Percentiles rank a stretch among this genome's conserved stretches.
Evolutionary conservation across 495 filamentous ascomycete genomes (phyloP).

Genomic region (Penicillium lividum): DNA sequence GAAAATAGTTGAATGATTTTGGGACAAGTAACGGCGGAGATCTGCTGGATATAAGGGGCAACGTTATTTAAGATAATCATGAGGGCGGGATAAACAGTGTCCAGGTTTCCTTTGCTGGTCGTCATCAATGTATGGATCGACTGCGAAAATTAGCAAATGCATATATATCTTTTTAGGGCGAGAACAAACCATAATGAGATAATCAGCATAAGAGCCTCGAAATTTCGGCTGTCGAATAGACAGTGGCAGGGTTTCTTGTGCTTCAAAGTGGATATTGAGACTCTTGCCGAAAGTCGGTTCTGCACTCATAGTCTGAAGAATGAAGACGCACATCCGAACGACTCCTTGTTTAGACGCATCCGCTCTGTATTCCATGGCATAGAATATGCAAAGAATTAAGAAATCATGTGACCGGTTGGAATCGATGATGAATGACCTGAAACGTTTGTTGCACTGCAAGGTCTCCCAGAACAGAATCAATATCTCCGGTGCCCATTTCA

Average conservation of each 20-base stretch:
- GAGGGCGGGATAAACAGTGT: conserved; percentile 89
- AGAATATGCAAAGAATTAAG: conserved; percentile 85
- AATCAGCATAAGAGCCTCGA: conserved; percentile 90
- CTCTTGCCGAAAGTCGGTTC: conserved; percentile 89
- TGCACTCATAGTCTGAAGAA: conserved; percentile 91
- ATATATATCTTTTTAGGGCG: neutral
- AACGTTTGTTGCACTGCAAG: conserved; percentile 96
- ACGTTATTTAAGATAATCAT: conserved; percentile 93
- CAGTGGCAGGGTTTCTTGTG: conserved; percentile 81
- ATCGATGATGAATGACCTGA: conserved; percentile 95
- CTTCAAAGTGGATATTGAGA: conserved; percentile 85
- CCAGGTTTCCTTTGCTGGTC: conserved; percentile 85
- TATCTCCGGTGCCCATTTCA: conserved; percentile 93
- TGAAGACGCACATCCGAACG: conserved; percentile 94
- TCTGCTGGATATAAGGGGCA: conserved; percentile 74
- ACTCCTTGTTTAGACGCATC: conserved; percentile 89
- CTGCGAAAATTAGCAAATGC: conserved; percentile 51
- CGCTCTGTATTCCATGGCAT: conserved; percentile 81
- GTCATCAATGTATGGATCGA: conserved; percentile 93
- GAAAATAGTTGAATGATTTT: conserved; percentile 88
- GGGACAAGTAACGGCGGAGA: conserved; percentile 72
- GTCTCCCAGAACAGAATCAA: conserved; percentile 98
- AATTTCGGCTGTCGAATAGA: conserved; percentile 82
- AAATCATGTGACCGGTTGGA: conserved; percentile 94
- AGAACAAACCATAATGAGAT: conserved; percentile 72